Evolutionary conservation across 1,284 basidiomycete genomes (phyloP).

Genomic region (Ganoderma multipileum): DNA sequence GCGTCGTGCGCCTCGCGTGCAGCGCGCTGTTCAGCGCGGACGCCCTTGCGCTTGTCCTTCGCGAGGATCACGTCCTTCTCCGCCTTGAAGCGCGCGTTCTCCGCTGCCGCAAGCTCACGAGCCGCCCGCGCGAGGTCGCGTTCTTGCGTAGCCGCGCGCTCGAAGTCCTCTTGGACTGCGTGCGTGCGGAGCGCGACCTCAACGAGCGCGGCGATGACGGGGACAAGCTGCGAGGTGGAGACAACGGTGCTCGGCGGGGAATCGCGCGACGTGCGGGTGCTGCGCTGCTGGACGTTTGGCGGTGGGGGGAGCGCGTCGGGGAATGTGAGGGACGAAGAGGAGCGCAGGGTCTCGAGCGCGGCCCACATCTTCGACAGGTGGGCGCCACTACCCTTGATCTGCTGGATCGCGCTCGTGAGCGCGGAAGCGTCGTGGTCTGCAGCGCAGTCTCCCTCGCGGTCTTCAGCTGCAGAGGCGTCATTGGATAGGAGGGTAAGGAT

Average conservation of each 20-base stretch:
- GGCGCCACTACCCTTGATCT: conserved; percentile 56
- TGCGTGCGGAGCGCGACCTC: conserved; percentile 54
- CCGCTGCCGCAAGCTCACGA: conserved; percentile 52
- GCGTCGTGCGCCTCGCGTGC: conserved; percentile 38
- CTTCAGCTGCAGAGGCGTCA: conserved; percentile 38
- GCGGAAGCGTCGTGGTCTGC: conserved; percentile 23
- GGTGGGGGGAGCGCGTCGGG: conserved; percentile 65
- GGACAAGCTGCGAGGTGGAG: conserved; percentile 67
- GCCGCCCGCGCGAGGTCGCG: conserved; percentile 59
- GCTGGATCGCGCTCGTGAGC: conserved; percentile 53
- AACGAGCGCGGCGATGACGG: conserved; percentile 64
- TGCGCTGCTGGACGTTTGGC: conserved; percentile 40
- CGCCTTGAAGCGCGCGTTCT: conserved; percentile 53
- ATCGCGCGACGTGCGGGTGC: conserved; percentile 42
- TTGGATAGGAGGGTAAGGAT: conserved; percentile 60
- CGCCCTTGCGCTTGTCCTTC: conserved; percentile 13
- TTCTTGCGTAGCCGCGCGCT: conserved; percentile 56
- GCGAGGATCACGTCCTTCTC: conserved; percentile 3
- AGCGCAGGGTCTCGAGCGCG: conserved; percentile 55
- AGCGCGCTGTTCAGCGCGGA: conserved; percentile 15
- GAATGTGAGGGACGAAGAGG: conserved; percentile 44
- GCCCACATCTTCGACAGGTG: conserved; percentile 70
- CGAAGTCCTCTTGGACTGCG: conserved; percentile 62
- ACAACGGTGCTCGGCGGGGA: conserved; percentile 43
- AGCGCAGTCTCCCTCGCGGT: conserved; percentile 35